Percentiles rank a stretch among this genome's conserved stretches.
Conservation (phyloP, 441 rosid species). For the Erodium texanum region DNA sequence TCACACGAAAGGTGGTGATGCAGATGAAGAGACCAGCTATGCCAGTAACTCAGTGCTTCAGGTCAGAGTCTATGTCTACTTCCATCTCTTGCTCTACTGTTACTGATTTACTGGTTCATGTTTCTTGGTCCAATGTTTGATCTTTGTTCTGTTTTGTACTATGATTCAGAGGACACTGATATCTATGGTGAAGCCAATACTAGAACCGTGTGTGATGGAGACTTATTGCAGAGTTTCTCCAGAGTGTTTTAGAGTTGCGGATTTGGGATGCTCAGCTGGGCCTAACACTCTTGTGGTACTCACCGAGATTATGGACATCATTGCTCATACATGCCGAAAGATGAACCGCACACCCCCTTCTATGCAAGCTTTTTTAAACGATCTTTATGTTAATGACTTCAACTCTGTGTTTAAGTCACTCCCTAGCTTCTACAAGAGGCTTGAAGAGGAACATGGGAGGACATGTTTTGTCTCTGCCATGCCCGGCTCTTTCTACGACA, state of each 20-base stretch:
- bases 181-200: slow-evolving; percentile 7
- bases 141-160: no score
- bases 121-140: neutral
- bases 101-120: neutral
- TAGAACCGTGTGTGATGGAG: slow-evolving; percentile 14
- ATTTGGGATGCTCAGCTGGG: slow-evolving; percentile 26
- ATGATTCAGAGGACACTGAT: slow-evolving; percentile 14
- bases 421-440: neutral
- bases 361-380: slow-evolving; percentile 16
- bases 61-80: neutral
- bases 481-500: slow-evolving; percentile 19
- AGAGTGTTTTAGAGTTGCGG: slow-evolving; percentile 17
- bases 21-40: neutral
- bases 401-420: neutral
- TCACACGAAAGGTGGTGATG: neutral
- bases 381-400: slow-evolving; percentile 24
- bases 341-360: neutral
- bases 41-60: neutral
- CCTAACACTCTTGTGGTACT: slow-evolving; percentile 17
- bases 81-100: no score
- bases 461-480: slow-evolving; percentile 18
- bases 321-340: neutral
- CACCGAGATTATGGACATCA: slow-evolving; percentile 1
- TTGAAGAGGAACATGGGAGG: no score
- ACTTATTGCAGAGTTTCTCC: slow-evolving; percentile 3